Evolutionary conservation across 2,329 filamentous ascomycete genomes (phyloP).

Genomic region (Balansia obtecta): DNA sequence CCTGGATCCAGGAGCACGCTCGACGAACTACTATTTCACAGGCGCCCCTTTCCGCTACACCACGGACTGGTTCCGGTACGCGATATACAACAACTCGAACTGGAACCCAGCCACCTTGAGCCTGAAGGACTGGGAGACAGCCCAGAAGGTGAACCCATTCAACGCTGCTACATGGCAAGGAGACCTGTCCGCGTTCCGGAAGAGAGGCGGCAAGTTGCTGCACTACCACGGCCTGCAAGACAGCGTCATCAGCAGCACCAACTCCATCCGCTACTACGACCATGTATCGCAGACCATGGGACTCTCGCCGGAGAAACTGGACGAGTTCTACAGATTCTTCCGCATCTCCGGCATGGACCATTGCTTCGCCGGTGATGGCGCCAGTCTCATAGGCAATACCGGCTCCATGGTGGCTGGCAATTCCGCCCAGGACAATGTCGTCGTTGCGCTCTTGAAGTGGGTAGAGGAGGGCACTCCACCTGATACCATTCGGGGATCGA

Average conservation of each 20-base stretch:
- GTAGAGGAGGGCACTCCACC: conserved; percentile 32
- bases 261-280: conserved; percentile 13
- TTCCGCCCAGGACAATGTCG: conserved; percentile 28
- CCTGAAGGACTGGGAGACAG: conserved; percentile 27
- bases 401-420: conserved; percentile 11
- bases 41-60: conserved; percentile 13
- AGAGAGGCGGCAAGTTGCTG: conserved; percentile 29
- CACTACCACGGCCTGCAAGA: conserved; percentile 34
- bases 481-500: conserved; percentile 23
- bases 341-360: conserved; percentile 41
- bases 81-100: conserved; percentile 24
- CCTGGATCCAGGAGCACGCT: conserved; percentile 30
- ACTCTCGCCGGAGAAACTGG: neutral
- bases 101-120: conserved; percentile 23
- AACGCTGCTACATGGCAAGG: conserved; percentile 25
- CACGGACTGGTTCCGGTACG: conserved; percentile 24
- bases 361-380: conserved; percentile 35
- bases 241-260: conserved; percentile 24
- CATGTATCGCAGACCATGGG: conserved; percentile 20
- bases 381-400: conserved; percentile 20
- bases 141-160: conserved; percentile 22
- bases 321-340: conserved; percentile 39
- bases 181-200: conserved; percentile 25
- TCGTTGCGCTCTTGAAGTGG: conserved; percentile 36
- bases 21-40: conserved; percentile 20